Percentiles rank a stretch among this genome's conserved stretches.
These are phyloP conservation scores for Planoprotostelium fungivorum DNA, from an alignment of 78 protist species.

Conservation along the genomic window DNA sequence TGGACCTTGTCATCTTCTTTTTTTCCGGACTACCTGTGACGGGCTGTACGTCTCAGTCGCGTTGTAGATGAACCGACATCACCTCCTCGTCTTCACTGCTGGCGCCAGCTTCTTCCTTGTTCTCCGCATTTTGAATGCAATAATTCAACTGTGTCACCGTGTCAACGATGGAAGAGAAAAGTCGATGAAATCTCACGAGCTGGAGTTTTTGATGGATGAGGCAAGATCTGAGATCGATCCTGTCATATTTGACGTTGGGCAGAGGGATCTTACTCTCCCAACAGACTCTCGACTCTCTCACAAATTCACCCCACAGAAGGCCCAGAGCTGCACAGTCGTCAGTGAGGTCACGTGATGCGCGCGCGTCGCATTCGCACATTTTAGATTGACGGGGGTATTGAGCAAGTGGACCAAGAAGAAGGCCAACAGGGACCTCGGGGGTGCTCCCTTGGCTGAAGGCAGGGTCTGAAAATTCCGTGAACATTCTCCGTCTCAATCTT, in stretches of 20 bases:
- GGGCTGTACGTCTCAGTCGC: too few species aligned
- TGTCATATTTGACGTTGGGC: not conserved
- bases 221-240: not conserved
- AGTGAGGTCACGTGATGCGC: not conserved
- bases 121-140: not conserved
- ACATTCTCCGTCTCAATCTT: too few species aligned
- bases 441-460: not conserved
- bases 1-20: too few species aligned
- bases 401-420: not conserved
- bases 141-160: too few species aligned
- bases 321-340: not conserved
- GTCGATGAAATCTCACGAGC: too few species aligned
- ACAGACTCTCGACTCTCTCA: not conserved
- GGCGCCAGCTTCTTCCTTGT: not conserved
- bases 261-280: not conserved
- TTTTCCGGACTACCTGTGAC: too few species aligned
- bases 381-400: not conserved
- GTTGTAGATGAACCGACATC: too few species aligned
- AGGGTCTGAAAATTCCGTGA: not conserved
- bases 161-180: too few species aligned
- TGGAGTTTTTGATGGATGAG: not conserved
- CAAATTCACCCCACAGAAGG: not conserved
- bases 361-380: not conserved
- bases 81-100: not conserved
- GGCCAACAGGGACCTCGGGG: not conserved